Evolutionary conservation across 345 rosid genomes (phyloP).

Genomic region (Eucalyptus regnans): DNA sequence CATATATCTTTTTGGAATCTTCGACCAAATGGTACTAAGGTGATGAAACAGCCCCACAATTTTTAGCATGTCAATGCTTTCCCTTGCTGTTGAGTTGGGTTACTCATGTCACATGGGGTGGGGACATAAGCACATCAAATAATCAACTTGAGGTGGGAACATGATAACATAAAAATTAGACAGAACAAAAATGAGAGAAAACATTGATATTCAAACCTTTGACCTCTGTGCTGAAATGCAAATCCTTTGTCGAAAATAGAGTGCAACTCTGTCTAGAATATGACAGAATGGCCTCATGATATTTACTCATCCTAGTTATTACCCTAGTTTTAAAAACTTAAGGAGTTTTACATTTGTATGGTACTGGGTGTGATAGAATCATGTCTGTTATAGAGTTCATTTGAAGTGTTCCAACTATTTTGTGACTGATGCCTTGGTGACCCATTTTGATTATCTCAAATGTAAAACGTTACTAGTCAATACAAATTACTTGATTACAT

Average conservation of each 20-base stretch:
- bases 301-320: not conserved
- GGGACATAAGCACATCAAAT: not conserved
- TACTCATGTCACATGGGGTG: not conserved
- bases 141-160: not conserved
- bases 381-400: not conserved
- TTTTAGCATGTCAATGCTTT: not conserved
- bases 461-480: not conserved
- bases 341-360: not conserved
- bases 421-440: not conserved
- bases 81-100: not conserved
- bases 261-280: not conserved
- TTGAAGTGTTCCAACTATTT: not conserved
- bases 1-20: not conserved
- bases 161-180: not conserved
- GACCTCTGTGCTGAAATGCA: not conserved
- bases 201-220: not conserved
- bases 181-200: not conserved
- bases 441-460: not conserved
- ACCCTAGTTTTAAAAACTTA: not conserved
- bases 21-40: not conserved
- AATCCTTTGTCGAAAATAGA: not conserved
- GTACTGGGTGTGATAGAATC: not conserved
- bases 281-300: not conserved
- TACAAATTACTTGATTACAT: not conserved
- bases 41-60: not conserved